phyloP scores from a whole-genome alignment of 208 protist species.

The Trypanosoma lewisi region DNA sequence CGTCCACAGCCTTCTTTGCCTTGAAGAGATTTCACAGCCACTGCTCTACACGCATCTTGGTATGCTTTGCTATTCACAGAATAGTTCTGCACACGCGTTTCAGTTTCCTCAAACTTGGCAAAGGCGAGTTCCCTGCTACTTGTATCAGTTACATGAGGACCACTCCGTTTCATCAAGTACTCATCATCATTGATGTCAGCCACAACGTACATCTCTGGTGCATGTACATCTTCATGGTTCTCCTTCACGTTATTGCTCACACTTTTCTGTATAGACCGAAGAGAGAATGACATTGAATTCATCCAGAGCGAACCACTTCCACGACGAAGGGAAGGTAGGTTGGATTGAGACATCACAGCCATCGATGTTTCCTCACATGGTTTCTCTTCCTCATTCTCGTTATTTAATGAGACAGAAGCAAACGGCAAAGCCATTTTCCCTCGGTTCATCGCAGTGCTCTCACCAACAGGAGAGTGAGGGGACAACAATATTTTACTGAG shows the following conservation, averaged over 20 bases:
- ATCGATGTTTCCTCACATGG: neutral
- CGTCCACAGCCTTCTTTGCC: neutral
- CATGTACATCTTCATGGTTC: slow-evolving; percentile 36
- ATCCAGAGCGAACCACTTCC: neutral
- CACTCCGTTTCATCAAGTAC: slow-evolving; percentile 46
- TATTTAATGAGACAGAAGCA: too few species aligned
- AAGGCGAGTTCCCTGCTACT: slow-evolving; percentile 16
- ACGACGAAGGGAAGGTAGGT: neutral
- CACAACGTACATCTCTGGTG: slow-evolving; percentile 46
- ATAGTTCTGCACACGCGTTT: slow-evolving; percentile 13
- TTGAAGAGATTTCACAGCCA: slow-evolving; percentile 16
- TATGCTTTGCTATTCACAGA: slow-evolving; percentile 23
- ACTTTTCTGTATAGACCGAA: neutral
- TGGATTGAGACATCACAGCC: neutral
- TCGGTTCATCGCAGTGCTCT: neutral
- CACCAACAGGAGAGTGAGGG: neutral
- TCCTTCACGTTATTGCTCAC: neutral
- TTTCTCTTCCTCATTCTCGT: neutral
- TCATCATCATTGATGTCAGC: slow-evolving; percentile 84
- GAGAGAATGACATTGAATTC: neutral
- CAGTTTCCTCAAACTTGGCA: slow-evolving; percentile 14
- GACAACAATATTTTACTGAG: neutral
- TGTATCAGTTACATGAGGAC: slow-evolving; percentile 26
- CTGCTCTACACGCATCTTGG: slow-evolving; percentile 16
- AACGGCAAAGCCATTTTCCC: neutral